Evolutionary conservation across 345 rosid genomes (phyloP).

Genomic region (Abelmoschus esculentus): DNA sequence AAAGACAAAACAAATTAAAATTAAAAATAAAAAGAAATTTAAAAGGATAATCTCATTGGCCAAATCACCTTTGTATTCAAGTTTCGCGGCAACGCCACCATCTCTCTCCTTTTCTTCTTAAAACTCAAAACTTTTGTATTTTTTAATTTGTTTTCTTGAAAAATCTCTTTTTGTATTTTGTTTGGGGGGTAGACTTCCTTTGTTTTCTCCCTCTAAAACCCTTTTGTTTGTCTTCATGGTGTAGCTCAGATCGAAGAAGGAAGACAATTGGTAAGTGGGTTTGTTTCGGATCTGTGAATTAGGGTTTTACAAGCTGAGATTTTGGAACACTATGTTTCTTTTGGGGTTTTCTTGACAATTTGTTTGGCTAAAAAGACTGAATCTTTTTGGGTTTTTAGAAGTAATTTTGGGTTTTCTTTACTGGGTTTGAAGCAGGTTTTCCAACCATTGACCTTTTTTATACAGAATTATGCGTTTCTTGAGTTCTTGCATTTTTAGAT

Average conservation of each 20-base stretch:
- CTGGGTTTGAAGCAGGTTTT: background rate
- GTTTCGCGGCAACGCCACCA: slow-evolving; percentile 52
- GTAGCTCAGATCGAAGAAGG: slow-evolving; percentile 1
- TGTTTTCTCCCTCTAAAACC: background rate
- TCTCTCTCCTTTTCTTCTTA: background rate
- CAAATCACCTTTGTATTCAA: slow-evolving; percentile 36
- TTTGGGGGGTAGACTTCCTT: background rate
- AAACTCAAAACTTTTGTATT: background rate
- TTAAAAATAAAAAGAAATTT: background rate
- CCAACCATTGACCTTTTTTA: background rate
- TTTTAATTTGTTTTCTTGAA: background rate
- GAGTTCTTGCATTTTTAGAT: background rate
- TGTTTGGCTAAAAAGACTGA: background rate
- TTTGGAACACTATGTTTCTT: background rate
- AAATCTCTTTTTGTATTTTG: background rate
- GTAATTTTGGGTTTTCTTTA: background rate
- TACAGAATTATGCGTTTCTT: slow-evolving; percentile 1
- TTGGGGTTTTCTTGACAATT: background rate
- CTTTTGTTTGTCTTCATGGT: slow-evolving; percentile 1
- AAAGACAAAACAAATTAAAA: background rate
- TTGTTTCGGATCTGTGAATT: slow-evolving; percentile 5
- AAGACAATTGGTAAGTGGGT: background rate
- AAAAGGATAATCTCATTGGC: slow-evolving; percentile 18
- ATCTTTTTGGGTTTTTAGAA: background rate
- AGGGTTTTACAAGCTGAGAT: slow-evolving; percentile 9